A percentile compares a stretch with the other conserved stretches of the same genome.
These are phyloP conservation scores for Naganishia friedmannii DNA, from an alignment of 768 basidiomycete genomes.

Conservation along the genomic window DNA sequence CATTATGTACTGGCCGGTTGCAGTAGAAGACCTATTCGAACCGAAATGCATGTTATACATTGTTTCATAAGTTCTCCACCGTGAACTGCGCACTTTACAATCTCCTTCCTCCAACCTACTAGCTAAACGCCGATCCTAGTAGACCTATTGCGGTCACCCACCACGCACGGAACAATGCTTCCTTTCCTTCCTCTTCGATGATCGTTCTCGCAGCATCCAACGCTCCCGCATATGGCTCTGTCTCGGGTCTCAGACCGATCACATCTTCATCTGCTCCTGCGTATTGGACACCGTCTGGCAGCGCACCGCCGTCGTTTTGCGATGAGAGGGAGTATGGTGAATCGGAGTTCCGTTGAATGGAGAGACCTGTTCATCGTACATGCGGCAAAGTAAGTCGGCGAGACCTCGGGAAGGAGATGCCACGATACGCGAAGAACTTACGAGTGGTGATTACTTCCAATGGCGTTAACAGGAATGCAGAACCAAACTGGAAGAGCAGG, in stretches of 20 bases:
- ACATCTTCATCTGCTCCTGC: constrained; percentile 51
- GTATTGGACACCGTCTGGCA: constrained; percentile 45
- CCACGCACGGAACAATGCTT: constrained; percentile 49
- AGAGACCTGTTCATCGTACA: constrained; percentile 25
- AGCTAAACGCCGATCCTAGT: constrained; percentile 26
- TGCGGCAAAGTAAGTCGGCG: not conserved
- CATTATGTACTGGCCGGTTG: no score
- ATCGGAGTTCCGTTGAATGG: constrained; percentile 46
- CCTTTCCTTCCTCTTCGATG: constrained; percentile 48
- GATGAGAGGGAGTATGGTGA: constrained; percentile 31
- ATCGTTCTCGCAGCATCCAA: constrained; percentile 48
- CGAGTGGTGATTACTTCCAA: constrained; percentile 49
- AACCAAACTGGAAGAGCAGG: constrained; percentile 47
- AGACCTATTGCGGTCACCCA: constrained; percentile 50
- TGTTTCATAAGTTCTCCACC: not conserved
- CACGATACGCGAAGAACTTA: not conserved
- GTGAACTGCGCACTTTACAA: not conserved
- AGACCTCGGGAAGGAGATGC: not conserved
- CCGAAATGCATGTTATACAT: not conserved
- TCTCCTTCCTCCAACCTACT: not conserved
- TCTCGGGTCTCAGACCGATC: constrained; percentile 50
- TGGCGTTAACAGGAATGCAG: constrained; percentile 47
- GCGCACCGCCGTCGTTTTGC: constrained; percentile 28
- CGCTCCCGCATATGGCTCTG: constrained; percentile 47
- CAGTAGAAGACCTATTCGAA: not conserved